Percentiles rank a stretch among this genome's conserved stretches.
Evolutionary conservation across 202 grass and related monocot genomes (phyloP).

Genomic region (Schoenoplectus tabernaemontani): DNA sequence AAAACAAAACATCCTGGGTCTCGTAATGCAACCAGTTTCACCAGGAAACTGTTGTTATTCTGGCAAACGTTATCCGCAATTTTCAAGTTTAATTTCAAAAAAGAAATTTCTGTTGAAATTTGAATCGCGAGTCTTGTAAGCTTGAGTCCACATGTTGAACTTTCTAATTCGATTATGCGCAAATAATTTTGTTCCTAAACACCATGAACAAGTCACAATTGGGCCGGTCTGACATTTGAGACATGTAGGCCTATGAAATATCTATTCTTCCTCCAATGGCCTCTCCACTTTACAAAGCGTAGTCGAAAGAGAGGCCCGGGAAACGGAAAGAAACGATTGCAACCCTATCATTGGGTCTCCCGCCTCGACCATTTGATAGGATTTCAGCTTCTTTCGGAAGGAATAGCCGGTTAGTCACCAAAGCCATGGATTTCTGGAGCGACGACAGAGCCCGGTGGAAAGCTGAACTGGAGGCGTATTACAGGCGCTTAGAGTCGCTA

Average conservation of each 20-base stretch:
- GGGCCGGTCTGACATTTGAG: not conserved
- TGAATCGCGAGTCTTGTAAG: too few relatives aligned
- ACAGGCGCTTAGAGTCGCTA: slow-evolving; percentile 37
- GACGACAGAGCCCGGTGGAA: slow-evolving; percentile 44
- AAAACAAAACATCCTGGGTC: too few relatives aligned
- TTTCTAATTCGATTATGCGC: too few relatives aligned
- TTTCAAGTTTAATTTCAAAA: too few relatives aligned
- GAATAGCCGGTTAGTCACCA: not conserved
- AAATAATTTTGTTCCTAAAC: too few relatives aligned
- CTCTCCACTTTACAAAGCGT: not conserved
- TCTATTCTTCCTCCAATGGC: not conserved
- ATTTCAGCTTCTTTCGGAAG: not conserved
- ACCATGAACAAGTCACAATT: too few relatives aligned
- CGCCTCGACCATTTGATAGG: not conserved
- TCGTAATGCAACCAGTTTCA: too few relatives aligned
- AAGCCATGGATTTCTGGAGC: slow-evolving; percentile 58
- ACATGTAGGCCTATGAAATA: not conserved
- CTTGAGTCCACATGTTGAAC: too few relatives aligned
- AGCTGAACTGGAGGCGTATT: slow-evolving; percentile 48
- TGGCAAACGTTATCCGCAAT: too few relatives aligned
- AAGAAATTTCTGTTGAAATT: too few relatives aligned
- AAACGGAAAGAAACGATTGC: not conserved
- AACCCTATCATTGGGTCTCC: not conserved
- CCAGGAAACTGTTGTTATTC: too few relatives aligned
- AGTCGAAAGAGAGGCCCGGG: too few relatives aligned